Evolutionary conservation across 345 rosid genomes (phyloP).

Genomic region (Lagerstroemia speciosa): DNA sequence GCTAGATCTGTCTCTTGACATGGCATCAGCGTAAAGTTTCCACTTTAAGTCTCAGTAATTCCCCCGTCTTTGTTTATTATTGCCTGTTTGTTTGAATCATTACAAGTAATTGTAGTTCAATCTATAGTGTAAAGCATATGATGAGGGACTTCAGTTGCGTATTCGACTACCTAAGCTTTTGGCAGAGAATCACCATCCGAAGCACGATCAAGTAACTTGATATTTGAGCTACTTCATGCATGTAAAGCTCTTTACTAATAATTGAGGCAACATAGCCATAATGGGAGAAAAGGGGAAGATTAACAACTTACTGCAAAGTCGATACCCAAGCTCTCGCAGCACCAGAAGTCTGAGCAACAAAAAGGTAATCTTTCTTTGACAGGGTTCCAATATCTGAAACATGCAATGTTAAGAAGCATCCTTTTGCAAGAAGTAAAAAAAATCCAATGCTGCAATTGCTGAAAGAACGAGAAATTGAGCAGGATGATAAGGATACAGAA

Average conservation of each 20-base stretch:
- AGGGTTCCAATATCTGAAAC: slow-evolving; percentile 84
- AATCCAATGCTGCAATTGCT: background rate
- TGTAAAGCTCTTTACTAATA: background rate
- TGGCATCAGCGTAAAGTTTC: background rate
- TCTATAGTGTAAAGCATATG: background rate
- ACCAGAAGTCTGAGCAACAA: slow-evolving; percentile 90
- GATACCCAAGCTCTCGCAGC: slow-evolving; percentile 99
- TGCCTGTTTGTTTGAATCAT: background rate
- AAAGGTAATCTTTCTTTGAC: slow-evolving; percentile 80
- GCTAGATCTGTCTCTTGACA: background rate
- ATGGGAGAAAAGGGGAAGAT: slow-evolving; percentile 1
- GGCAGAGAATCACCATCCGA: background rate
- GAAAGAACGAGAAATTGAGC: background rate
- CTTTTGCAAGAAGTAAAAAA: background rate
- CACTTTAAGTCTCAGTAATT: background rate
- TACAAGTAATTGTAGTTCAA: background rate
- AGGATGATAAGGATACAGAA: slow-evolving; percentile 64
- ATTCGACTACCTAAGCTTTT: background rate
- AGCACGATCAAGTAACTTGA: background rate
- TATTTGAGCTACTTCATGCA: background rate
- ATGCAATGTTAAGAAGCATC: slow-evolving; percentile 32
- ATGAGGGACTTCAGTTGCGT: background rate
- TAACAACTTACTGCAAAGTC: slow-evolving; percentile 72
- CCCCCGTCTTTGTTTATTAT: background rate
- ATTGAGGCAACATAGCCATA: background rate